Evolutionary conservation across 345 rosid species (phyloP), one percentile per base, ranked within the genome.

Genomic region (Camelina hispida): DNA sequence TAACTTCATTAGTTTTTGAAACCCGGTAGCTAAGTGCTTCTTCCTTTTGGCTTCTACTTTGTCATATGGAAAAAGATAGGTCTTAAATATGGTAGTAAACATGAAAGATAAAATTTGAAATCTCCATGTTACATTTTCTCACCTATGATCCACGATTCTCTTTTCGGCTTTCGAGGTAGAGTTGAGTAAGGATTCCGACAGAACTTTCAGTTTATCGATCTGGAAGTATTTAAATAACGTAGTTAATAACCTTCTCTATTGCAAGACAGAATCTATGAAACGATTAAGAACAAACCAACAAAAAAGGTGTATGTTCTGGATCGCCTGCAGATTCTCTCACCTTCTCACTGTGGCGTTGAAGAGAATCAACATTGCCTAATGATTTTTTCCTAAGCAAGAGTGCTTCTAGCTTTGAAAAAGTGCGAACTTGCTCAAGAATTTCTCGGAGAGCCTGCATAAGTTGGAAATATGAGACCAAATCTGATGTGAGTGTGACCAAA

Each of bases 121-220:
- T 46, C 2, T 38, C 34, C 22, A 59, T 13, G 65, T 66, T 66
- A 37, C 52, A 52, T 51, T 75, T 44, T 2, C 64, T 72, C 57
- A 95, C 99, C 99, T 89, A 79, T 91, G 84, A 54, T 95, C 97
- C 69, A 83, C 67, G 37, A 91, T 87, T 80, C 96, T 90, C 54
- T 76, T 88, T 80, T 89, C 96, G 30, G 95, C 92, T 84, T 89
- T 87, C 37, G 85, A 78, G 42, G 89, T 86, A 13, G 97, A 89
- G 72, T 84, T 87, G 61, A 80, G 76, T 23, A 91, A 96, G 68
- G 97, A 89, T 79, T 91, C 97, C 3, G 91, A 85, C 72, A 95
- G 77, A 76, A 95, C 80, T 79, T 87, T 91, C 78, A 95, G 84
- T 77, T 89, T 95, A 70, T 91, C 86, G 9, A 92, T 84, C 97